Base-by-base conservation (phyloP, 1,139 yeast genomes). In the Lodderomyces margitis region DNA sequence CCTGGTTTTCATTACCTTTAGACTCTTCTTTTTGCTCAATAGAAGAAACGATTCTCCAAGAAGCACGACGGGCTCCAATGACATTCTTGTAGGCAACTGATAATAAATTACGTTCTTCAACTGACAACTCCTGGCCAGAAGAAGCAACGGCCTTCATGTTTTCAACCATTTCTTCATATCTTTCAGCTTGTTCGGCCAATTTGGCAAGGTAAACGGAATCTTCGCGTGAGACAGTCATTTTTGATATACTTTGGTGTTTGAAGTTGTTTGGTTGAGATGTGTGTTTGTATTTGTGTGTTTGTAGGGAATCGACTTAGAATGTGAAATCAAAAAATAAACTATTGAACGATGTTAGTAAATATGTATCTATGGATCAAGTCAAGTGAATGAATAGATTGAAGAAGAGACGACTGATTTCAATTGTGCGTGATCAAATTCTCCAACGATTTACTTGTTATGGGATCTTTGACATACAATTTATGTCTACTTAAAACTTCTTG, bases 141-240 rank as follows among this genome's bases (percentile, higher is more conserved):
- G 96, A 85, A 55, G 97, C 97, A 62, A 92, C 98, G 47, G 88
- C 87, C 71, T 91, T 91, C 98, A 92, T 92, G 74, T 87, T 87
- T 69, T 89, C 96, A 58, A 92, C 98, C 98, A 89, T 91, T 75
- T 94, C 98, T 75, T 92, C 98, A 68, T 92, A 92, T 73, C 98
- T 95, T 77, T 92, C 98, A 61, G 98, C 98, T 78, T 92, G 98
- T 75, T 92, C 98, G 60, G 98, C 97, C 70, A 92, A 87, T 73
- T 92, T 92, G 70, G 98, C 98, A 68, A 92, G 85, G 73, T 91
- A 92, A 61, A 92, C 97, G 59, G 96, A 87, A 77, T 91, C 96
- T 82, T 92, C 98, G 77, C 97, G 96, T 62, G 91, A 78, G 66
- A 84, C 74, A 57, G 94, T 77, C 92, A 85, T 84, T 66, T 45